phyloP scores from a whole-genome alignment of 768 basidiomycete genomes.

The Psilocybe subaeruginosa region DNA sequence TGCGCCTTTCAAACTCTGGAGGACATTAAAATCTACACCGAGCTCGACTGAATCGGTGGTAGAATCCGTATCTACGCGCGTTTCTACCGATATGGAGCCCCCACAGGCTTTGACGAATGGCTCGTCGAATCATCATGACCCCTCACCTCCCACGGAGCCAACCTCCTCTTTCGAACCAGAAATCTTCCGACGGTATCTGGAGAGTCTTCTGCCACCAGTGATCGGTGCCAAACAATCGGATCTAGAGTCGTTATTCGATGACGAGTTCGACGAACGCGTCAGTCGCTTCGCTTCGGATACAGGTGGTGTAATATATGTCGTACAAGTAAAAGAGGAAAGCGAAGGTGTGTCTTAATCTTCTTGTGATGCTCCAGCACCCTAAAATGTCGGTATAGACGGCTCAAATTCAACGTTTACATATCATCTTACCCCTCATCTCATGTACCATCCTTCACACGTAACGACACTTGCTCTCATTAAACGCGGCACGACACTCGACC shows the following conservation, averaged over 20 bases:
- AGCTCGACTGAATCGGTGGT: constrained; percentile 20
- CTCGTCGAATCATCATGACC: constrained; percentile 21
- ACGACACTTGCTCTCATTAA: constrained; percentile 96
- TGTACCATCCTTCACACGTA: constrained; percentile 78
- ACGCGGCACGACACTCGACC: constrained; percentile 81
- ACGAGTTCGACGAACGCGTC: constrained; percentile 76
- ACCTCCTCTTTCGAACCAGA: constrained; percentile 60
- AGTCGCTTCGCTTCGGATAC: constrained; percentile 75
- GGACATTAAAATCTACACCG: constrained; percentile 21
- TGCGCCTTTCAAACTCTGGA: constrained; percentile 25
- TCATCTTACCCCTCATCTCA: constrained; percentile 69
- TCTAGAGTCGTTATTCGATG: constrained; percentile 69
- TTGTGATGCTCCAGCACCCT: constrained; percentile 13
- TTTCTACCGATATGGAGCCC: constrained; percentile 24
- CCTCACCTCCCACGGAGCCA: constrained; percentile 17
- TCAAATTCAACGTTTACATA: constrained; percentile 64
- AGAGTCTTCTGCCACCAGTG: constrained; percentile 75
- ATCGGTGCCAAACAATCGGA: constrained; percentile 74
- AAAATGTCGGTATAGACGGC: constrained; percentile 53
- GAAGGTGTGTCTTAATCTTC: constrained; percentile 55
- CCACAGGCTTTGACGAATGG: constrained; percentile 25
- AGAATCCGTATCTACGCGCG: constrained; percentile 16
- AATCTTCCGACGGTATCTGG: constrained; percentile 72
- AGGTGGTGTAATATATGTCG: constrained; percentile 80
- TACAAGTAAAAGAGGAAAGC: constrained; percentile 73